Base-by-base conservation (phyloP, 345 rosid genomes). In the Eucalyptus decipiens region DNA sequence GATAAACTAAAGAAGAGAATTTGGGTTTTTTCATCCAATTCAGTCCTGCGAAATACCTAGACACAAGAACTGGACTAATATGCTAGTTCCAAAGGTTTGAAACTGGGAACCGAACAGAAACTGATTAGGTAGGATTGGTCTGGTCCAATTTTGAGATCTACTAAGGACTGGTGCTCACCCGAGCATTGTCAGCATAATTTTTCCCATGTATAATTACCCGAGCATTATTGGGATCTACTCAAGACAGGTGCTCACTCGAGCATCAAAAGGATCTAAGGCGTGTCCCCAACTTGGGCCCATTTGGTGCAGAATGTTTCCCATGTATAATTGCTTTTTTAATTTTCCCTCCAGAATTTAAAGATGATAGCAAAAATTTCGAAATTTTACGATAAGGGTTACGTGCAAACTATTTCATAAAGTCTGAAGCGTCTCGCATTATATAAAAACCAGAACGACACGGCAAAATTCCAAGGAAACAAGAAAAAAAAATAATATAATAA, bases 71-170 rank as follows among this genome's bases (percentile, higher is more conserved):
- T 0, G 0, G 4, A 62, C 0, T 14, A 17, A 12, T 62, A 62
- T 28, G 17, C 16, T 30, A 62, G 4, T 28, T 28, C 5, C 18
- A 62, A 62, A 28, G 15, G 32, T 62, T 62, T 3, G 18, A 30
- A 28, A 62, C 3, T 7, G 1, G 6, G 67, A 13, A 56, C 16
- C 0, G 0, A 13, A 6, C 6, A 5, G 1, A 62, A 13, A 30
- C 4, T 1, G 0, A 62, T 30, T 11, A 1, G 21, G 21, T 65
- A 65, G 21, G 37, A 1, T n/a, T 65, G 40, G 40, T 65, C 37
- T 4, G 16, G 5, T n/a, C 21, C 1, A 15, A 52, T 65, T 15
- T 9, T 15, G 34, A 5, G 40, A 65, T 16, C 11, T 65, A 65
- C 11, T 8, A 1, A 16, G 3, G 5, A 8, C 2, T 15, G 3